These are phyloP conservation scores for Samsoniella hepiali DNA, from an alignment of 2,329 filamentous ascomycete genomes.

Conservation along the genomic window DNA sequence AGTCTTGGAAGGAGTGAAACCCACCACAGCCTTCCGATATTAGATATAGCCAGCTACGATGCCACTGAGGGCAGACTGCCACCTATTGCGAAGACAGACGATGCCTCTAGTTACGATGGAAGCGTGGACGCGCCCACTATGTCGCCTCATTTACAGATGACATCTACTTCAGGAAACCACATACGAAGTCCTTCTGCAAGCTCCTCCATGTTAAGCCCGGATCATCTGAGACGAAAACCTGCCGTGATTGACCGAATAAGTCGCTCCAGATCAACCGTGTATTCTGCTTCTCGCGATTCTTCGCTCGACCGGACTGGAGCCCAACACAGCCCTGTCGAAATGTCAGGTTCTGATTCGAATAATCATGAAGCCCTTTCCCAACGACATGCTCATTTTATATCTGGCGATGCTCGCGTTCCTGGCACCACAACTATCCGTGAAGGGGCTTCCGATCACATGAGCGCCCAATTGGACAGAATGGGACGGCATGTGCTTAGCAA, in stretches of 20 bases:
- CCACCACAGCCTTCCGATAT: conserved; percentile 33
- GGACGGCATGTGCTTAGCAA: conserved; percentile 85
- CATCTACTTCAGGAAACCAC: conserved; percentile 35
- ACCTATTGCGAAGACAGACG: conserved; percentile 39
- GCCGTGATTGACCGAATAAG: conserved; percentile 56
- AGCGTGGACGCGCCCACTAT: conserved; percentile 38
- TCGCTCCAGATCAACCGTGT: conserved; percentile 41
- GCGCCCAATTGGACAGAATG: conserved; percentile 65
- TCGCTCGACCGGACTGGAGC: conserved; percentile 53
- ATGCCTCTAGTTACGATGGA: conserved; percentile 44
- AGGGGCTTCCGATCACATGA: conserved; percentile 57
- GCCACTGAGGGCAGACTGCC: conserved; percentile 34
- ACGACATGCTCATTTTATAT: conserved; percentile 43
- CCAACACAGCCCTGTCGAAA: conserved; percentile 55
- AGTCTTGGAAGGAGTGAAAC: conserved; percentile 44
- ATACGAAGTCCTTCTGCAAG: conserved; percentile 33
- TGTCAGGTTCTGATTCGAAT: conserved; percentile 56
- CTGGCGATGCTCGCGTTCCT: conserved; percentile 50
- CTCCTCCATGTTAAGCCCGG: conserved; percentile 36
- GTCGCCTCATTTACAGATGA: conserved; percentile 24
- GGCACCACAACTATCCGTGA: conserved; percentile 53
- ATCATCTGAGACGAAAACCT: conserved; percentile 43
- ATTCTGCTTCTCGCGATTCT: conserved; percentile 52
- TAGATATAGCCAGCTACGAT: conserved; percentile 41
- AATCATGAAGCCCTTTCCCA: conserved; percentile 55